phyloP scores from a whole-genome alignment of 306 rosid genomes.

The Quercus variabilis region DNA sequence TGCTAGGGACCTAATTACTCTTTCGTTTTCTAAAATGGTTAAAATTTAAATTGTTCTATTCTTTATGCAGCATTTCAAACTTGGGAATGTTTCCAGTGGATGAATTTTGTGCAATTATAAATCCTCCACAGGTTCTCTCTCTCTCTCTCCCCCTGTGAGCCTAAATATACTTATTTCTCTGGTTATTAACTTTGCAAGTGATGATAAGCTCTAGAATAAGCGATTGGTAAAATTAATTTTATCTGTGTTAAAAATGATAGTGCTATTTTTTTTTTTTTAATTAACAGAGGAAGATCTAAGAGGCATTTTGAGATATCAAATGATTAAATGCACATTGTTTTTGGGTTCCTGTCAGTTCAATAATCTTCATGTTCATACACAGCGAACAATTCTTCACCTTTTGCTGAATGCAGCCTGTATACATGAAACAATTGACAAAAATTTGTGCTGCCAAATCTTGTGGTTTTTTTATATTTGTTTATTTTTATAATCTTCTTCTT shows the following conservation, averaged over 20 bases:
- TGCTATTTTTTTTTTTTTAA: neutral
- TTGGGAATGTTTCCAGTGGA: constrained; percentile 99
- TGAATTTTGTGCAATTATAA: constrained; percentile 88
- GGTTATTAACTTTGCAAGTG: neutral
- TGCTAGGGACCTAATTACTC: neutral
- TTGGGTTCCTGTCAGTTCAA: neutral
- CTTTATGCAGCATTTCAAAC: constrained; percentile 89
- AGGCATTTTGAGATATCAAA: neutral
- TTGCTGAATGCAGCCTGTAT: neutral
- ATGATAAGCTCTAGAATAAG: neutral
- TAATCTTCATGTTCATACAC: neutral
- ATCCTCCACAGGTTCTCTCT: constrained; percentile 87
- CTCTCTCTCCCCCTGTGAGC: constrained; percentile 8
- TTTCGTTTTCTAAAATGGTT: constrained; percentile 12
- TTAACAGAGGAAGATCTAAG: neutral
- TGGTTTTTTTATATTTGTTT: neutral
- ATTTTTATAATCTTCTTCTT: neutral
- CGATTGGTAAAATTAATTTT: neutral
- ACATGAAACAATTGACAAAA: neutral
- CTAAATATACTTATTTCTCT: neutral
- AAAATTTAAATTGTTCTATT: constrained; percentile 17
- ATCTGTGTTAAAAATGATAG: neutral
- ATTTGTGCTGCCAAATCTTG: neutral
- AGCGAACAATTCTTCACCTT: neutral
- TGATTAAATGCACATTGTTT: neutral